Conservation (phyloP, 2,329 filamentous ascomycete genomes). For the Corynespora cassiicola region DNA sequence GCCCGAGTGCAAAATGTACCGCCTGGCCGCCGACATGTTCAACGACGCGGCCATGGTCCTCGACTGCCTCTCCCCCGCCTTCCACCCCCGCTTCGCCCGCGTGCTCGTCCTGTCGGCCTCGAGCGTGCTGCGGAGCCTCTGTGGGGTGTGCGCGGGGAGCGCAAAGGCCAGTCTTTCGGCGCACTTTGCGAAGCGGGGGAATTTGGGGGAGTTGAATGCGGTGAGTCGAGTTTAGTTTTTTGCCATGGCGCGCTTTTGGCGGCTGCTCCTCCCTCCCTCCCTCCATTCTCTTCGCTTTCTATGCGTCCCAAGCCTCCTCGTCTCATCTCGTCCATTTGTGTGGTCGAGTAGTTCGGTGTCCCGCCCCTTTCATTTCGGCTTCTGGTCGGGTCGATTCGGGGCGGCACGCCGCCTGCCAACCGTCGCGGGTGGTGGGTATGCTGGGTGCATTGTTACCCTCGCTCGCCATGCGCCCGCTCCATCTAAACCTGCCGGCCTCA, state of each 20-base stretch:
- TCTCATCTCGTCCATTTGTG: too few relatives aligned
- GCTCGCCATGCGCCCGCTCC: too few relatives aligned
- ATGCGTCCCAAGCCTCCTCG: too few relatives aligned
- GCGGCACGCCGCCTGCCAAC: too few relatives aligned
- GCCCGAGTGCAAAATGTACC: constrained; percentile 89
- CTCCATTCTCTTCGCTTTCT: too few relatives aligned
- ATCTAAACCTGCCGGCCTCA: too few relatives aligned
- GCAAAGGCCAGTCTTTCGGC: constrained; percentile 90
- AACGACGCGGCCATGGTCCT: constrained; percentile 87
- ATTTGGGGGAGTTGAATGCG: constrained; percentile 91
- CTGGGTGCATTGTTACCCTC: too few relatives aligned
- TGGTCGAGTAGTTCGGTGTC: too few relatives aligned
- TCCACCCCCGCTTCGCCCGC: constrained; percentile 66
- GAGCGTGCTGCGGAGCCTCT: constrained; percentile 71
- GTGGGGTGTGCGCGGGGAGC: constrained; percentile 88
- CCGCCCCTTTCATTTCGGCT: too few relatives aligned
- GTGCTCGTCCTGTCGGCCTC: constrained; percentile 65
- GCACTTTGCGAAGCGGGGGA: constrained; percentile 87
- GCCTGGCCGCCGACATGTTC: constrained; percentile 85
- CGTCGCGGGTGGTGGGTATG: too few relatives aligned
- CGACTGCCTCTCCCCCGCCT: constrained; percentile 79
- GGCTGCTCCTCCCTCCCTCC: too few relatives aligned
- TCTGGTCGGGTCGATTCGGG: too few relatives aligned
- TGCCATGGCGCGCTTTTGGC: neutral
- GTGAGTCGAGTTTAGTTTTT: constrained; percentile 49